A percentile compares a stretch with the other conserved stretches of the same genome.
Conservation (phyloP, 768 basidiomycete genomes). For the Boletus coccyginus region DNA sequence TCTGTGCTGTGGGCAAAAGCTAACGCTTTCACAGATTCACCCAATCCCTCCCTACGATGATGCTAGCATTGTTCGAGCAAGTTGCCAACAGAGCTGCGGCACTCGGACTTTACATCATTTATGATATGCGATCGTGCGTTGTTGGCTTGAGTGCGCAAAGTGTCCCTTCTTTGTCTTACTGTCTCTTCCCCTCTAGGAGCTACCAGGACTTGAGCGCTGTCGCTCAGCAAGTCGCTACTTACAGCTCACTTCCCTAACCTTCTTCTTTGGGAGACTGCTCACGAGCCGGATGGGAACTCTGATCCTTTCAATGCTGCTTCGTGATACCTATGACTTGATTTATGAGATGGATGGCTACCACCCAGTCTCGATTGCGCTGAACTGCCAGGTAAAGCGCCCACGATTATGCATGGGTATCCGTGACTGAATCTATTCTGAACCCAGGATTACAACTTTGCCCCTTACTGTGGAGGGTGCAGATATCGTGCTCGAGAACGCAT, state of each 20-base stretch:
- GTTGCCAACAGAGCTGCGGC: conserved; percentile 15
- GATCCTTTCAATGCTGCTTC: conserved; percentile 64
- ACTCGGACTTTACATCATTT: conserved; percentile 59
- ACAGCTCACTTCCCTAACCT: conserved; percentile 68
- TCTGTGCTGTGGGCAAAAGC: not conserved
- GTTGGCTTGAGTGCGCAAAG: not conserved
- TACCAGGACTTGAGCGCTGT: conserved; percentile 65
- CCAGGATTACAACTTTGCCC: conserved; percentile 59
- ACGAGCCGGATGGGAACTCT: conserved; percentile 68
- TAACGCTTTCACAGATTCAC: conserved; percentile 54
- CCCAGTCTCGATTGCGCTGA: too few relatives aligned
- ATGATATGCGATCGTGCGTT: conserved; percentile 66
- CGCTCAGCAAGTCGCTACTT: conserved; percentile 57
- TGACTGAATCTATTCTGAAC: not conserved
- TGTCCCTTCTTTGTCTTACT: not conserved
- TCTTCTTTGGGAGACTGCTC: conserved; percentile 68
- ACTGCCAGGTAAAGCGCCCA: too few relatives aligned
- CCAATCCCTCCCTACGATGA: conserved; percentile 68
- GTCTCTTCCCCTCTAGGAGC: conserved; percentile 27
- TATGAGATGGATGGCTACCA: too few relatives aligned
- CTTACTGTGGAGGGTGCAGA: conserved; percentile 63
- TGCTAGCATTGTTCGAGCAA: conserved; percentile 35
- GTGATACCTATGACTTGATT: conserved; percentile 35
- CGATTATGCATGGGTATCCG: too few relatives aligned
- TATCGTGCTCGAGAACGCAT: conserved; percentile 54